phyloP scores from a whole-genome alignment of 2,329 filamentous ascomycete species.

The Ceratocystis cubensis region DNA sequence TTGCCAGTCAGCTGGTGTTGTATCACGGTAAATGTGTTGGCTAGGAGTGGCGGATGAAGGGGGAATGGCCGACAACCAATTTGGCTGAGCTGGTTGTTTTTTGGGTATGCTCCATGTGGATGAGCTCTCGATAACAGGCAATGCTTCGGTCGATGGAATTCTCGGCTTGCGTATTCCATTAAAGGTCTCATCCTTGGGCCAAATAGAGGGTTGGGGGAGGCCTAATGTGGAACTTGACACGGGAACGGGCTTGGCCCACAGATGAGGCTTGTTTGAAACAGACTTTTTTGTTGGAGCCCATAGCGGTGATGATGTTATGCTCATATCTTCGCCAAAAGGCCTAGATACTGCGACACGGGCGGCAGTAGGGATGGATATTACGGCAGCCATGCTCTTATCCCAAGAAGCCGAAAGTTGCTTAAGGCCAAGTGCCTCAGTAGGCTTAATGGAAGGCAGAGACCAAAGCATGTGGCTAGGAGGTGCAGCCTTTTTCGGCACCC shows the following conservation, averaged over 20 bases:
- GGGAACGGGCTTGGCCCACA: constrained; percentile 5
- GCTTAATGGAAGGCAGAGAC: constrained; percentile 2
- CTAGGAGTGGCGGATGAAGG: neutral
- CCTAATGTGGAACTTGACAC: constrained; percentile 13
- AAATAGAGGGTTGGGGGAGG: constrained; percentile 29
- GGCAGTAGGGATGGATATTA: neutral
- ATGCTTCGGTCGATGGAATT: constrained; percentile 6
- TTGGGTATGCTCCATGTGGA: neutral
- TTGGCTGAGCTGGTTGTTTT: neutral
- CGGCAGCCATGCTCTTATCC: constrained; percentile 14
- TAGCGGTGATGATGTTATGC: constrained; percentile 12
- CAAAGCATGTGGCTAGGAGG: constrained; percentile 5
- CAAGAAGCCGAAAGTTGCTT: constrained; percentile 20
- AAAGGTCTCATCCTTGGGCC: constrained; percentile 18
- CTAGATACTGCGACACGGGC: constrained; percentile 1
- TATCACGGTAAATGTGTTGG: constrained; percentile 23
- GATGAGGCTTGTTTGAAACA: constrained; percentile 7
- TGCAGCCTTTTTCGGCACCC: constrained; percentile 11
- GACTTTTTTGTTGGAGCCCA: constrained; percentile 12
- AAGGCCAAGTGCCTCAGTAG: constrained; percentile 10
- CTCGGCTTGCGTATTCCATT: constrained; percentile 10
- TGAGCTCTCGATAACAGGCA: constrained; percentile 5
- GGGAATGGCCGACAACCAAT: neutral
- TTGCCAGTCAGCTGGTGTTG: constrained; percentile 25
- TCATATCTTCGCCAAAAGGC: constrained; percentile 9